Evolutionary conservation across 192 early-diverging fungal species (phyloP).

Genomic region (Rhizophagus sp.): DNA sequence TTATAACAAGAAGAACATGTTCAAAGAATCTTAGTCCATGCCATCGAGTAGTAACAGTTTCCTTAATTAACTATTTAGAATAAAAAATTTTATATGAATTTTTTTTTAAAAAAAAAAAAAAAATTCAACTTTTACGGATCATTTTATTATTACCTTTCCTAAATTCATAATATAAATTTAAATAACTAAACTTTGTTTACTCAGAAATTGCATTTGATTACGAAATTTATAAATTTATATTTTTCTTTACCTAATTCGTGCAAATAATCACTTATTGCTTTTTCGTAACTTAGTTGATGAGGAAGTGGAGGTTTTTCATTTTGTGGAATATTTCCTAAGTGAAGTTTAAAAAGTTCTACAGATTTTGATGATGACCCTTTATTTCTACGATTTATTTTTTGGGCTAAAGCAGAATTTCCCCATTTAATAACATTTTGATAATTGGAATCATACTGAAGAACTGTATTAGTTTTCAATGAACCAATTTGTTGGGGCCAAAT

Average conservation of each 20-base stretch:
- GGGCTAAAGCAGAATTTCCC: neutral
- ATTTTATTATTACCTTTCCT: neutral
- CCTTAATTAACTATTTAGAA: constrained; percentile 14
- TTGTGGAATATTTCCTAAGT: constrained; percentile 46
- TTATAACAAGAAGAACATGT: constrained; percentile 31
- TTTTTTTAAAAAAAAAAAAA: neutral
- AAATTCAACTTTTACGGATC: neutral
- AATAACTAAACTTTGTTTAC: no score
- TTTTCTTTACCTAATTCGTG: constrained; percentile 18
- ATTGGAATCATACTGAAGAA: neutral
- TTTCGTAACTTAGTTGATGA: constrained; percentile 46
- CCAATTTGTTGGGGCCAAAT: neutral
- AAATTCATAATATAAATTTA: neutral
- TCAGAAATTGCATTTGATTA: no score
- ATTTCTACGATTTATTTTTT: neutral
- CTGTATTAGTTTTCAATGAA: constrained; percentile 2
- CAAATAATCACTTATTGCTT: constrained; percentile 54
- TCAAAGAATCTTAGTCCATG: neutral
- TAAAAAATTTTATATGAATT: neutral
- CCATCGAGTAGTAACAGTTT: constrained; percentile 5
- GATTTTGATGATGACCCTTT: neutral
- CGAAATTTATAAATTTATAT: neutral
- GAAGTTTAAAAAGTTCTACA: constrained; percentile 18
- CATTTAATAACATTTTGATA: neutral
- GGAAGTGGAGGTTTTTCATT: constrained; percentile 42